Conservation (phyloP, 176 grass and related monocot species). For the Alloteropsis semialata region DNA sequence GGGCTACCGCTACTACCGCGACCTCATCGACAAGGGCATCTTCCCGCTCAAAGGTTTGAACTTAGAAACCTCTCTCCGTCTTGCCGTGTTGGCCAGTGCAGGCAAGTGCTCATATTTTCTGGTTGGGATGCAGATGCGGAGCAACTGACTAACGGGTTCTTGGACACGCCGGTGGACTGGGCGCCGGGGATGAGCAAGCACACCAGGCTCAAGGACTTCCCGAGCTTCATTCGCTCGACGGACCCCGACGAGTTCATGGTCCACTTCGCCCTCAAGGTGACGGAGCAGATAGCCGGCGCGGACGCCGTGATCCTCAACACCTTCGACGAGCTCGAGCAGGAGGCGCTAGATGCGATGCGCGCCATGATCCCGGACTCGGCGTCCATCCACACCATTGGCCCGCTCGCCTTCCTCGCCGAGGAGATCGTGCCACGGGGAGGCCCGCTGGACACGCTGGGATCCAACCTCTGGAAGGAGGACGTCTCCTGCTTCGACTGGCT, state of each 20-base stretch:
- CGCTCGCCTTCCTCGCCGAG: slow-evolving; percentile 32
- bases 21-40: slow-evolving; percentile 47
- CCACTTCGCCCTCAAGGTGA: slow-evolving; percentile 21
- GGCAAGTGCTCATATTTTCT: too few species aligned
- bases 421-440: neutral
- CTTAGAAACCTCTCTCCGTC: too few species aligned
- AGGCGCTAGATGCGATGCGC: slow-evolving; percentile 20
- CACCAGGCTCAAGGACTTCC: too few species aligned
- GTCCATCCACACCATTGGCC: slow-evolving; percentile 36
- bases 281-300: slow-evolving; percentile 8
- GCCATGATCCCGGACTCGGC: neutral
- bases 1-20: slow-evolving; percentile 38
- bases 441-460: neutral
- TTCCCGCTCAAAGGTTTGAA: slow-evolving; percentile 64
- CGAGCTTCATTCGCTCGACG: too few species aligned
- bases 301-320: slow-evolving; percentile 41
- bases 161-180: too few species aligned
- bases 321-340: slow-evolving; percentile 43
- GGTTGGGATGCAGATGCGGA: too few species aligned
- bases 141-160: too few species aligned
- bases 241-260: slow-evolving; percentile 35
- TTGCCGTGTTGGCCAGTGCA: too few species aligned
- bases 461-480: slow-evolving; percentile 52
- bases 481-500: slow-evolving; percentile 34
- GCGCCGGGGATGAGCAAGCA: too few species aligned